These are phyloP conservation scores for Fraxinus ornus DNA, from an alignment of 305 asterid genomes.

Conservation along the genomic window DNA sequence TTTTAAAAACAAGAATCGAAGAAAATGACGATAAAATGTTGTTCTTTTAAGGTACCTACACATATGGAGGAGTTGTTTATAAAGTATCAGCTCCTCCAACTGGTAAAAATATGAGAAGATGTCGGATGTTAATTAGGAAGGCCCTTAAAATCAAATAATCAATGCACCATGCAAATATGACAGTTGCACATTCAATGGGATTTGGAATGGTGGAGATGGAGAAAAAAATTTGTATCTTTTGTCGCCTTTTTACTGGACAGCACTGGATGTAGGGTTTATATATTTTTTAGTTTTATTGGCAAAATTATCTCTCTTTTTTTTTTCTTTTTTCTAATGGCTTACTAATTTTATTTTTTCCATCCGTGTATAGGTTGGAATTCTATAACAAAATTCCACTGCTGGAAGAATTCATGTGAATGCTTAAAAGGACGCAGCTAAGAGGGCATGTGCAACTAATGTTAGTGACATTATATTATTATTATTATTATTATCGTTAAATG, in stretches of 20 bases:
- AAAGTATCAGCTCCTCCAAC: slow-evolving; percentile 17
- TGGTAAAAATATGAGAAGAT: slow-evolving; percentile 12
- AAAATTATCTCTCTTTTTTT: background rate
- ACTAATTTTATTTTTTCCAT: background rate
- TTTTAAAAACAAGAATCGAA: too few relatives aligned
- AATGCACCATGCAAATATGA: slow-evolving; percentile 49
- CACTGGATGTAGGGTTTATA: slow-evolving; percentile 36
- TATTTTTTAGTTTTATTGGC: background rate
- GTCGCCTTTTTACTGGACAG: slow-evolving; percentile 54
- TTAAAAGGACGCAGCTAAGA: slow-evolving; percentile 27
- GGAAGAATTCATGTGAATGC: background rate
- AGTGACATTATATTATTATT: slow-evolving; percentile 2
- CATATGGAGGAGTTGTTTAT: slow-evolving; percentile 27
- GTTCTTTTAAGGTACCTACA: slow-evolving; percentile 23
- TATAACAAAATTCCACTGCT: background rate
- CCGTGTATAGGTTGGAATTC: background rate
- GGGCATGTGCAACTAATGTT: slow-evolving; percentile 24
- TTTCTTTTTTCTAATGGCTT: background rate
- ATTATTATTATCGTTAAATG: too few relatives aligned
- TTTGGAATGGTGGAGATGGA: slow-evolving; percentile 68
- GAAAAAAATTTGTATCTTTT: slow-evolving; percentile 47
- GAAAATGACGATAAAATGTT: background rate
- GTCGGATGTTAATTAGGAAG: slow-evolving; percentile 32
- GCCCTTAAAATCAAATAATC: slow-evolving; percentile 29
- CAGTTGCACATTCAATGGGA: slow-evolving; percentile 59